phyloP scores from a whole-genome alignment of 305 asterid species.

The Solanum hybrid region DNA sequence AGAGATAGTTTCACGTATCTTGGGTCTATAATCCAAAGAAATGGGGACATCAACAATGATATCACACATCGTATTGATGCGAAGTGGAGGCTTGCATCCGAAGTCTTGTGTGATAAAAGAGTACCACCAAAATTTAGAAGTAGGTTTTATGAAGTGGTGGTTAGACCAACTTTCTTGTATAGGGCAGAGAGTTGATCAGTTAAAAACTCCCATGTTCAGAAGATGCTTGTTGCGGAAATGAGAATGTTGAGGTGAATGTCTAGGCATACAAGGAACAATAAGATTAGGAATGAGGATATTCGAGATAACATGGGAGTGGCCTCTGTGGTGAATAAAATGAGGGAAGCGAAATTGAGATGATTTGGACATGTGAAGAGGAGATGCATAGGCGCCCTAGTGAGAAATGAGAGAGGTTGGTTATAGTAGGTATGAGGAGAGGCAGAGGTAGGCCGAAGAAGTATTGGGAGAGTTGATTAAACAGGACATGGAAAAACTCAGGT shows the following conservation, averaged over 20 bases:
- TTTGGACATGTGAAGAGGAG: neutral
- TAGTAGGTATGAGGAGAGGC: neutral
- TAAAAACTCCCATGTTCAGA: neutral
- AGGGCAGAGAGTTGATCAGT: neutral
- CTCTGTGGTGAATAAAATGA: neutral
- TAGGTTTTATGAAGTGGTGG: neutral
- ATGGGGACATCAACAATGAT: neutral
- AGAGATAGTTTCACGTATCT: neutral
- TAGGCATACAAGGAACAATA: neutral
- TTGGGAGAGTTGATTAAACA: neutral
- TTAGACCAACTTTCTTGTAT: neutral
- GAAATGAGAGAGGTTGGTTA: neutral
- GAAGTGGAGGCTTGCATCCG: neutral
- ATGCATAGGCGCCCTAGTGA: neutral
- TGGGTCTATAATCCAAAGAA: neutral
- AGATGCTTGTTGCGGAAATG: neutral
- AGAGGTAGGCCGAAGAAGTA: neutral
- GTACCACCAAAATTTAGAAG: neutral
- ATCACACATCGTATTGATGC: neutral
- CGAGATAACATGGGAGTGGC: neutral
- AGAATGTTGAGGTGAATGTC: neutral
- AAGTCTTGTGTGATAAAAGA: neutral
- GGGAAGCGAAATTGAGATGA: neutral
- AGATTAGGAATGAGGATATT: neutral
- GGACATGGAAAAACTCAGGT: neutral